phyloP scores from a whole-genome alignment of 2,329 filamentous ascomycete species.

The Aspergillus sp. region DNA sequence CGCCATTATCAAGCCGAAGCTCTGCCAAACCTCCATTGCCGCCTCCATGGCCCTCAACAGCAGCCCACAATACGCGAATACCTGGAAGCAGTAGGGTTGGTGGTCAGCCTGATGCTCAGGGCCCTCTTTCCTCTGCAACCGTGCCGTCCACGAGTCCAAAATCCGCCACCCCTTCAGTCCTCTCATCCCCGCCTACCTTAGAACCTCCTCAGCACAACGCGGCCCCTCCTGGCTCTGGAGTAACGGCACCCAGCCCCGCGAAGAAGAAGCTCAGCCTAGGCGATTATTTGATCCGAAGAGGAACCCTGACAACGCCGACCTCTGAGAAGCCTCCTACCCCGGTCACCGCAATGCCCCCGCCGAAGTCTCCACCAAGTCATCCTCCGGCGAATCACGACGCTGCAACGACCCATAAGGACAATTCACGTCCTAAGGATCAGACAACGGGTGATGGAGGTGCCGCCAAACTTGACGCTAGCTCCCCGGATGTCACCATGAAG shows the following conservation, averaged over 20 bases:
- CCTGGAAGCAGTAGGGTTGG: constrained; percentile 19
- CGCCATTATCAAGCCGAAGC: constrained; percentile 16
- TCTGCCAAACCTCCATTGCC: constrained; percentile 21
- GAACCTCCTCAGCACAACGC: constrained; percentile 24
- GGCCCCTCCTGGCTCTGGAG: constrained; percentile 26
- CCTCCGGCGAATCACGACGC: constrained; percentile 13
- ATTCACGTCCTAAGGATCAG: constrained; percentile 11
- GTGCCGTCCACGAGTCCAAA: constrained; percentile 26
- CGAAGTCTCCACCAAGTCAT: constrained; percentile 22
- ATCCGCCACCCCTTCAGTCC: constrained; percentile 29
- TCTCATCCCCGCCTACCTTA: constrained; percentile 29
- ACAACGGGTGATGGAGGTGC: constrained; percentile 10
- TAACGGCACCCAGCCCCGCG: constrained; percentile 46
- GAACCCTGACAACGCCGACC: constrained; percentile 40
- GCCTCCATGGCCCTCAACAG: constrained; percentile 39
- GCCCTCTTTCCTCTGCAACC: constrained; percentile 28
- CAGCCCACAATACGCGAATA: constrained; percentile 37
- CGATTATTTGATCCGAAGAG: constrained; percentile 48
- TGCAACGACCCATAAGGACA: constrained; percentile 7
- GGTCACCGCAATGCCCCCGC: constrained; percentile 23
- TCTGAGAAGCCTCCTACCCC: constrained; percentile 41
- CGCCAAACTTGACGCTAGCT: constrained; percentile 21
- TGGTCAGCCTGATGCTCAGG: constrained; percentile 23
- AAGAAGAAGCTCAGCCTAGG: constrained; percentile 53
- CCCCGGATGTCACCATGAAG: constrained; percentile 33